Base-by-base conservation (phyloP, 2,329 filamentous ascomycete species). In the Pyrenochaeta sp. region DNA sequence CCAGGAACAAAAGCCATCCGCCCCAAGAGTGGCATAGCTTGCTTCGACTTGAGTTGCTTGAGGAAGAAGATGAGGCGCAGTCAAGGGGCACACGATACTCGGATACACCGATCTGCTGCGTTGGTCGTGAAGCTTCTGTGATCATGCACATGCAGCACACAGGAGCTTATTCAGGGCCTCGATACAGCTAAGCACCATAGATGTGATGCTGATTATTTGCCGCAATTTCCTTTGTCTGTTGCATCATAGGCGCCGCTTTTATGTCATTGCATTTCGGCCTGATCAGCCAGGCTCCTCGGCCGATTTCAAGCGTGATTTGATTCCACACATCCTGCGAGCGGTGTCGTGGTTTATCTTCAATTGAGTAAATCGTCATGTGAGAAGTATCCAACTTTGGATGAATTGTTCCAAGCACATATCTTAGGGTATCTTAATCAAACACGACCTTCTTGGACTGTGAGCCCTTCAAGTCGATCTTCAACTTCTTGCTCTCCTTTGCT, bases 381-480 rank as follows among this genome's bases (percentile, higher is more conserved):
- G 14, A 27, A 28, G 11, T 15, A 28, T n/a, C n/a, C n/a, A n/a
- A n/a, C n/a, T n/a, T n/a, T 7, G n/a, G n/a, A 14, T 15, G 6
- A 14, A 28, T 14, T 14, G 26, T 27, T 6, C 24, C 14, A 6
- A 11, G 14, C 11, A 2, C 17, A 8, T 34, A 29, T 18, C 17
- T 24, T 30, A n/a, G 44, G 42, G 42, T 46, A 55, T 55, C 34
- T 66, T 47, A 85, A 65, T 85, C 81, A 69, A 87, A 87, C 6
- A 77, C 77, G 35, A 85, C 77, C 72, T 85, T 86, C 74, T 81
- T 86, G 18, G 83, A 83, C 41, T 75, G 62, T 52, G 85, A 83
- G 15, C 53, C 57, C 15, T 41, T 42, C 10, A 60, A 26, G 34
- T 62, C 59, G 26, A 74, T 76, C 27, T 59, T 68, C 35, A 66